Conservation (phyloP, 805 yeast species). For the Ogataea chonburiensis region DNA sequence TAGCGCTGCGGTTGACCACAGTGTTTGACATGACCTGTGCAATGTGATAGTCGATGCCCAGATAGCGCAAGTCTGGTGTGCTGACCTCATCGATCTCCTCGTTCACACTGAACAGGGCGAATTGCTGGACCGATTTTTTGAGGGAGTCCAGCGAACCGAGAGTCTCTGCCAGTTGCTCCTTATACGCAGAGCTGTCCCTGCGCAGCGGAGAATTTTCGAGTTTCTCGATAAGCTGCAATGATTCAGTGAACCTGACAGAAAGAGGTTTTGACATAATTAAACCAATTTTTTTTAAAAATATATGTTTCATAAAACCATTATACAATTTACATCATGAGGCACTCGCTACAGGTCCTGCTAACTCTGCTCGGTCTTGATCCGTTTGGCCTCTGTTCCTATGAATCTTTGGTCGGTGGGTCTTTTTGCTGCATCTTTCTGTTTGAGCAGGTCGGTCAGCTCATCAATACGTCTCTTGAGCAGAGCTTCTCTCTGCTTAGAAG, state of each 20-base stretch:
- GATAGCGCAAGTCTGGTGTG: conserved; percentile 59
- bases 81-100: conserved; percentile 69
- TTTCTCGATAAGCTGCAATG: conserved; percentile 8
- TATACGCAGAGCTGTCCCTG: conserved; percentile 25
- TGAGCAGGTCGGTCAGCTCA: conserved; percentile 32
- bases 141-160: conserved; percentile 13
- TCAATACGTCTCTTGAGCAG: conserved; percentile 49
- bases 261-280: conserved; percentile 16
- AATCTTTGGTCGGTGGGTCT: conserved; percentile 11
- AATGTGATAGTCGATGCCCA: conserved; percentile 58
- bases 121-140: conserved; percentile 40
- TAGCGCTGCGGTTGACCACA: conserved; percentile 33
- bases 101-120: conserved; percentile 66
- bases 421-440: conserved; percentile 14
- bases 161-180: conserved; percentile 10
- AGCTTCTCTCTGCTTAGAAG: conserved; percentile 49
- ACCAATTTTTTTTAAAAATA: conserved; percentile 1
- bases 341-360: background rate
- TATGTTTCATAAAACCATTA: conserved; percentile 10
- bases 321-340: conserved; percentile 13
- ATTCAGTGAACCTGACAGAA: conserved; percentile 18
- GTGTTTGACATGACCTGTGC: conserved; percentile 40
- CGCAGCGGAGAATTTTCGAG: conserved; percentile 19
- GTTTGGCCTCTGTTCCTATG: conserved; percentile 20
- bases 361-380: conserved; percentile 21